Percentiles rank a stretch among this genome's conserved stretches.
These are phyloP conservation scores for Porogramme epimiltina DNA, from an alignment of 1,284 basidiomycete species.

Conservation along the genomic window DNA sequence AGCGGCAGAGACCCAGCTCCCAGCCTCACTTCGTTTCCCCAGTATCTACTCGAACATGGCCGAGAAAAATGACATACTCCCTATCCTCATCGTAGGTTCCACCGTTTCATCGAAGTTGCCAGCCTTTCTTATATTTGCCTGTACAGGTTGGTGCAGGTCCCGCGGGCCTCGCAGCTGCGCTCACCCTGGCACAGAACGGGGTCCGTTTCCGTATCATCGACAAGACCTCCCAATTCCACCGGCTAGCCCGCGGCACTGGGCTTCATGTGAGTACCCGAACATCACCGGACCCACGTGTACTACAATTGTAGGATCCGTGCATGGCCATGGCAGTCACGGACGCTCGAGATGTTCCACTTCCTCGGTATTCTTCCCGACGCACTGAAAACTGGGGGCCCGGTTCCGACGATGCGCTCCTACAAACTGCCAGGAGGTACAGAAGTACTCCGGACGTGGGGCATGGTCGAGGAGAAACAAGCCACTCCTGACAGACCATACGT, in stretches of 20 bases:
- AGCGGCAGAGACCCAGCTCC: too few relatives aligned
- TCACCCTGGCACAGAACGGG: conserved; percentile 11
- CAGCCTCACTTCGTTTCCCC: too few relatives aligned
- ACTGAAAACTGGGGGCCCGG: not conserved
- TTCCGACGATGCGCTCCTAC: conserved; percentile 13
- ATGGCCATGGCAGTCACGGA: conserved; percentile 12
- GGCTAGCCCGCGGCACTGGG: conserved; percentile 1
- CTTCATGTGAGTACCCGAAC: not conserved
- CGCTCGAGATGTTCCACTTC: conserved; percentile 23
- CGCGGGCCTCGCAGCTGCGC: conserved; percentile 4
- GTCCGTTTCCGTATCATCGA: conserved; percentile 10
- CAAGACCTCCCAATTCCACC: conserved; percentile 3
- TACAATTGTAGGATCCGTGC: not conserved
- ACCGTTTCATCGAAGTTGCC: not conserved
- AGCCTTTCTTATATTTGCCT: not conserved
- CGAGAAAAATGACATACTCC: too few relatives aligned
- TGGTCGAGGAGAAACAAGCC: conserved; percentile 6
- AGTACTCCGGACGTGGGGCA: conserved; percentile 7
- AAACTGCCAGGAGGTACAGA: conserved; percentile 23
- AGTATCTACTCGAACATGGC: too few relatives aligned
- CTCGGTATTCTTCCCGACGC: conserved; percentile 22
- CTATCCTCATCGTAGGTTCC: not conserved
- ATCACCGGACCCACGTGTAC: not conserved
- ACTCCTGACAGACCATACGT: conserved; percentile 27
- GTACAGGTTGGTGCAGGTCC: conserved; percentile 5